A percentile compares a stretch with the other conserved stretches of the same genome.
These are phyloP conservation scores for Diospyros kaki DNA, from an alignment of 148 eudicot species.

Conservation along the genomic window DNA sequence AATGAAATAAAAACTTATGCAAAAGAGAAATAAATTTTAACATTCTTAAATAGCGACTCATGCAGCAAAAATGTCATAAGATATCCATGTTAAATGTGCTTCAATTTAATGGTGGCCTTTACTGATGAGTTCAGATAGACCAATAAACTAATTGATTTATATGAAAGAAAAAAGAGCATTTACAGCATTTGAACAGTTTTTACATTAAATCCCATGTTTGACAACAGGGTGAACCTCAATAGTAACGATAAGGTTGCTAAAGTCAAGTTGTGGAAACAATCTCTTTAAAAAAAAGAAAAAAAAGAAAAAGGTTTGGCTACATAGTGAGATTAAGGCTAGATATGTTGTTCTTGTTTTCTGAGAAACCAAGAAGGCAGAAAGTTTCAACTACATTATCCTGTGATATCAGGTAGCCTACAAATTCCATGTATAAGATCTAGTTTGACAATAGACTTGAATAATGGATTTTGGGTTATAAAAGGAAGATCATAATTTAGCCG, in stretches of 20 bases:
- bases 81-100: background rate
- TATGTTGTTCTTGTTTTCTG: too few species aligned
- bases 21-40: background rate
- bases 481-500: background rate
- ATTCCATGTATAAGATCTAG: background rate
- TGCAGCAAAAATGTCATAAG: background rate
- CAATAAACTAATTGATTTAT: background rate
- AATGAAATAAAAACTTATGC: background rate
- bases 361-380: background rate
- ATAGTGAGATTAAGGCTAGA: too few species aligned
- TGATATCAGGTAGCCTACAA: background rate
- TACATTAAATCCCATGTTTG: too few species aligned
- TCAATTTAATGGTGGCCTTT: slow-evolving; percentile 4
- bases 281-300: too few species aligned
- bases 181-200: too few species aligned
- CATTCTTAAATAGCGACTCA: background rate
- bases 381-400: background rate
- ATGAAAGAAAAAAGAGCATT: too few species aligned
- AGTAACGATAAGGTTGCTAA: too few species aligned
- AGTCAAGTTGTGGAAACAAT: too few species aligned
- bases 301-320: too few species aligned
- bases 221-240: too few species aligned
- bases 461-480: background rate
- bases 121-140: background rate
- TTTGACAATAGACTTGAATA: background rate